Evolutionary conservation across 2,329 filamentous ascomycete species (phyloP).

Genomic region (Fusarium palustre): DNA sequence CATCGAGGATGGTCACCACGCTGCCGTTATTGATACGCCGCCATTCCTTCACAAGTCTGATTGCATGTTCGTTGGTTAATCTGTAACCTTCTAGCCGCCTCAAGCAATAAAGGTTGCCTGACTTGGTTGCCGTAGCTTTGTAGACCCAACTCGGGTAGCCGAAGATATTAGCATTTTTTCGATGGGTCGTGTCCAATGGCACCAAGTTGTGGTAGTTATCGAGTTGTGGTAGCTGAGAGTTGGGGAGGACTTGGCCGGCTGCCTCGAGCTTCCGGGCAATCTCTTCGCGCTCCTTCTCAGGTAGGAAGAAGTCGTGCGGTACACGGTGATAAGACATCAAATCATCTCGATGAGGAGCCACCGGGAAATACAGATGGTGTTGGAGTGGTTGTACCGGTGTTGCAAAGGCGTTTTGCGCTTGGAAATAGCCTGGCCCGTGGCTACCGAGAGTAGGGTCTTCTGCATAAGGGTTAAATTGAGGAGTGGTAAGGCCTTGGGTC

Average conservation of each 20-base stretch:
- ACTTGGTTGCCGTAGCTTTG: conserved; percentile 90
- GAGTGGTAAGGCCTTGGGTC: conserved; percentile 61
- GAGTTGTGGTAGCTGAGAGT: conserved; percentile 78
- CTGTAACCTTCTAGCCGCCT: conserved; percentile 90
- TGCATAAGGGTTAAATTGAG: conserved; percentile 80
- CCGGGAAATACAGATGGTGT: conserved; percentile 92
- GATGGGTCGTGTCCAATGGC: conserved; percentile 83
- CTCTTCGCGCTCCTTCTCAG: conserved; percentile 87
- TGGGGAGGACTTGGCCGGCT: conserved; percentile 84
- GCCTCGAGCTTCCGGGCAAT: conserved; percentile 90
- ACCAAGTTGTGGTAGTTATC: conserved; percentile 95
- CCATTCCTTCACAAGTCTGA: conserved; percentile 88
- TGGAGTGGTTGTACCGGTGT: conserved; percentile 75
- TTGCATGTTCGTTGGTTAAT: conserved; percentile 88
- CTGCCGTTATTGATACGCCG: conserved; percentile 84
- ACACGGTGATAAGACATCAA: conserved; percentile 86
- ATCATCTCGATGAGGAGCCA: conserved; percentile 84
- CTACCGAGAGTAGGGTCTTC: conserved; percentile 73
- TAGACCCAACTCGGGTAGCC: conserved; percentile 95
- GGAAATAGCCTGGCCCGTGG: conserved; percentile 74
- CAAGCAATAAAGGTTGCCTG: conserved; percentile 88
- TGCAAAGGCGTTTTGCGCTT: conserved; percentile 64
- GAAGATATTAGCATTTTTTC: conserved; percentile 83
- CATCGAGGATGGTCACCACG: conserved; percentile 88
- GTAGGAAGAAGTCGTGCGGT: conserved; percentile 91